Base-by-base conservation (phyloP, 2,329 filamentous ascomycete species). In the Trichoderma breve region DNA sequence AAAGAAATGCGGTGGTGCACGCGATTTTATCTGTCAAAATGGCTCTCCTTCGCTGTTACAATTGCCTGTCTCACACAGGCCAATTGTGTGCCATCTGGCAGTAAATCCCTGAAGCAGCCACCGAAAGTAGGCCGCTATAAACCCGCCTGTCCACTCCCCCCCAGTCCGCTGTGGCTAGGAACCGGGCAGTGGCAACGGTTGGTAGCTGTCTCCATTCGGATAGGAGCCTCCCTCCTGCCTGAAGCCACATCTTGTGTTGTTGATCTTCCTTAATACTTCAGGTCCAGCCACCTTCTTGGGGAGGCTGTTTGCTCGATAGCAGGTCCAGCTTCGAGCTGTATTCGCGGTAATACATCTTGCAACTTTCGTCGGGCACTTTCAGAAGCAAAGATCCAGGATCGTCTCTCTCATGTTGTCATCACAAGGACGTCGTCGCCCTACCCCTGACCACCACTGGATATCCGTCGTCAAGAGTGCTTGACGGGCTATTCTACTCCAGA, bases 11-110 rank as follows among this genome's bases (percentile, higher is more conserved):
- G 74, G 66, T 72, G 74, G 77, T 77, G 76, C 78, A 78, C 77
- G 77, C 73, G 76, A 72, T 75, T 76, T 75, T 70, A 73, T 75
- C 74, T 72, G 74, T 78, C 78, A 79, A 80, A 80, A 79, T 79
- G 76, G 74, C 76, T 76, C 77, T 73, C 63, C 65, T 72, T 69
- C 57, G 30, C 63, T 43, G 72, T 63, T 61, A 43, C 69, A 71
- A 68, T 36, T 71, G 66, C 53, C 43, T 60, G 53, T 72, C 63
- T 62, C 63, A 32, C 55, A 15, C 64, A 34, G 70, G 64, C 70
- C 58, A 64, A 64, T 64, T 64, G 66, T 64, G 43, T 70, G 55
- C 66, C 65, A 30, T 65, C 30, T 64, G 74, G 74, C 75, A 73
- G 66, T 34, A 21, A 70, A 72, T 67, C 70, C 58, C 64, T 55